phyloP scores from a whole-genome alignment of 257 asterid species.

The Knoxia roxburghii region DNA sequence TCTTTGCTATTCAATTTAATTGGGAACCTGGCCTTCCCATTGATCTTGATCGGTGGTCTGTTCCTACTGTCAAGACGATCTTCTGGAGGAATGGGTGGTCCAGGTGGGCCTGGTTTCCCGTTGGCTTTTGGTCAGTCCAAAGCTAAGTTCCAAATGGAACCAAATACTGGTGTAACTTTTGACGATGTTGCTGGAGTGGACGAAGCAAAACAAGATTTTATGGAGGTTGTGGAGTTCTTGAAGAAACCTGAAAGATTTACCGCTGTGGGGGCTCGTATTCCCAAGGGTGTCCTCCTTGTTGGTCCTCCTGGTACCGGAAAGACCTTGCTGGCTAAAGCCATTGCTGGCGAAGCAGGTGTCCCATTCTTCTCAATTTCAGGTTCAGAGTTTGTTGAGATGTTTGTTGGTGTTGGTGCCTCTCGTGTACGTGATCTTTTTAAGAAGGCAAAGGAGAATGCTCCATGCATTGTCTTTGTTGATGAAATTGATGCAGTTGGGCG shows the following conservation, averaged over 20 bases:
- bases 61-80: slow-evolving; percentile 91
- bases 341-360: slow-evolving; percentile 99
- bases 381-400: slow-evolving; percentile 99
- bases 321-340: slow-evolving; percentile 94
- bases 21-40: slow-evolving; percentile 86
- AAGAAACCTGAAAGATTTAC: slow-evolving; percentile 98
- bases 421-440: slow-evolving; percentile 96
- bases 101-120: slow-evolving; percentile 96
- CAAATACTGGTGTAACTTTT: slow-evolving; percentile 92
- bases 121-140: slow-evolving; percentile 74
- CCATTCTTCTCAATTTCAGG: slow-evolving; percentile 97
- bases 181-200: slow-evolving; percentile 98
- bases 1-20: slow-evolving; percentile 73
- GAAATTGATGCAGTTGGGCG: slow-evolving; percentile 99
- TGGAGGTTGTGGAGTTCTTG: slow-evolving; percentile 97
- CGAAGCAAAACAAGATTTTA: slow-evolving; percentile 96
- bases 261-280: slow-evolving; percentile 97
- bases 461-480: slow-evolving; percentile 95
- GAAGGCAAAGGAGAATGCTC: slow-evolving; percentile 98
- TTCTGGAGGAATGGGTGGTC: slow-evolving; percentile 98
- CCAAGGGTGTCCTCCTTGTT: slow-evolving; percentile 95
- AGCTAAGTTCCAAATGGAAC: slow-evolving; percentile 99
- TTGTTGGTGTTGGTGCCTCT: slow-evolving; percentile 99
- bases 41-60: slow-evolving; percentile 84
- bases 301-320: slow-evolving; percentile 99